phyloP scores from a whole-genome alignment of 2,329 filamentous ascomycete genomes.

The Clarireedia monteithiana region DNA sequence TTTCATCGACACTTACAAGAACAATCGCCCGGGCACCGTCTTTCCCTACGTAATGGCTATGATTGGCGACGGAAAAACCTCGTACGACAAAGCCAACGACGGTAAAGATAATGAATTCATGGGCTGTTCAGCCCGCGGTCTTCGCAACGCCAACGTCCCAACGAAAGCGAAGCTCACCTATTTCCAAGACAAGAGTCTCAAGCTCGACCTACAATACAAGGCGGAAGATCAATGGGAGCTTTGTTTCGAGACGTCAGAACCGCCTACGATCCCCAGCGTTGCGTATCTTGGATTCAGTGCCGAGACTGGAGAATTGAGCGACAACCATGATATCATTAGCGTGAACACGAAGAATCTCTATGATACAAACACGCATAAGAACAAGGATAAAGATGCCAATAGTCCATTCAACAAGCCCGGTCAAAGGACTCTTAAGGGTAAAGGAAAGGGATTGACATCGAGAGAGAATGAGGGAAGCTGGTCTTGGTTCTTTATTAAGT shows the following conservation, averaged over 20 bases:
- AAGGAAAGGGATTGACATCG: constrained; percentile 14
- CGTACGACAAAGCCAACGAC: constrained; percentile 89
- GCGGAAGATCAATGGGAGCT: constrained; percentile 76
- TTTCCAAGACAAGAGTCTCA: constrained; percentile 90
- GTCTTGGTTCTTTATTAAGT: constrained; percentile 73
- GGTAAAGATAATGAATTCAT: constrained; percentile 90
- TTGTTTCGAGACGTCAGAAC: constrained; percentile 72
- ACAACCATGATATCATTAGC: constrained; percentile 95
- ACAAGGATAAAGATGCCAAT: neutral
- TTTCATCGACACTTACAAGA: constrained; percentile 98
- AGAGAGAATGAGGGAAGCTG: constrained; percentile 42
- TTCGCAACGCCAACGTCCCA: constrained; percentile 70
- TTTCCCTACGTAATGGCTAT: constrained; percentile 99
- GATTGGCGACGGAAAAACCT: constrained; percentile 82
- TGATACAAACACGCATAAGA: constrained; percentile 40
- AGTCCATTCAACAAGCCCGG: neutral
- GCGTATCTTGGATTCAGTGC: constrained; percentile 71
- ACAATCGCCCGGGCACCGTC: constrained; percentile 89
- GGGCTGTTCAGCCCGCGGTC: constrained; percentile 87
- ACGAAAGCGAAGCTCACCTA: constrained; percentile 88
- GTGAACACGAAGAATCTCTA: constrained; percentile 86
- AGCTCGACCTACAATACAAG: constrained; percentile 92
- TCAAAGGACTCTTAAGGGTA: neutral
- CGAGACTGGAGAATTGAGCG: constrained; percentile 91
- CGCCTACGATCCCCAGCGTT: constrained; percentile 70